Evolutionary conservation across 2,329 filamentous ascomycete species (phyloP).

Genomic region (Fusarium denticulatum): DNA sequence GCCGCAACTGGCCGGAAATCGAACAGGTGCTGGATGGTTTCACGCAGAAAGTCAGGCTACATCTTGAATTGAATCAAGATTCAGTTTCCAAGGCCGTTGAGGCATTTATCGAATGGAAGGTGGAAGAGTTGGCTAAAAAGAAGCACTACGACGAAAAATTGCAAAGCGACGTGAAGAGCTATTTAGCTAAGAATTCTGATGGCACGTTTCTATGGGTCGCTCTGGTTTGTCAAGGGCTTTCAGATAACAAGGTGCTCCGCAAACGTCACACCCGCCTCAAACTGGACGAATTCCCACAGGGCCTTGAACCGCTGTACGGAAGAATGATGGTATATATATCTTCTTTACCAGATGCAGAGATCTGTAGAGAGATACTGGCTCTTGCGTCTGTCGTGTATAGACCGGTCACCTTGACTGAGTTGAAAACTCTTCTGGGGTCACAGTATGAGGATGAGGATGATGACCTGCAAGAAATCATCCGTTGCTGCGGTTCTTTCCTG

Average conservation of each 20-base stretch:
- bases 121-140: rapidly evolving
- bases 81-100: not conserved
- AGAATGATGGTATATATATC: not conserved
- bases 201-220: not conserved
- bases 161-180: not conserved
- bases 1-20: not conserved
- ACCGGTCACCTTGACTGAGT: rapidly evolving
- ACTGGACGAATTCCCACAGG: rapidly evolving
- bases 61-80: not conserved
- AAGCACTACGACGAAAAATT: rapidly evolving
- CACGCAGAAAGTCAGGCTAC: not conserved
- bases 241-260: rapidly evolving
- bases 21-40: rapidly evolving
- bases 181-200: rapidly evolving
- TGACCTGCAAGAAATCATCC: rapidly evolving
- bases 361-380: rapidly evolving
- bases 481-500: not conserved
- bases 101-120: rapidly evolving
- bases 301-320: rapidly evolving
- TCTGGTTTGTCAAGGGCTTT: rapidly evolving
- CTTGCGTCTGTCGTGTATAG: not conserved
- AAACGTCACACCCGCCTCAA: rapidly evolving
- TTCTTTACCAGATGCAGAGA: rapidly evolving
- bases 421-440: not conserved
- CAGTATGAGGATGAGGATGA: rapidly evolving